These are phyloP conservation scores for Chlamydomonas urium DNA, from an alignment of 139 green algal species.

Conservation along the genomic window DNA sequence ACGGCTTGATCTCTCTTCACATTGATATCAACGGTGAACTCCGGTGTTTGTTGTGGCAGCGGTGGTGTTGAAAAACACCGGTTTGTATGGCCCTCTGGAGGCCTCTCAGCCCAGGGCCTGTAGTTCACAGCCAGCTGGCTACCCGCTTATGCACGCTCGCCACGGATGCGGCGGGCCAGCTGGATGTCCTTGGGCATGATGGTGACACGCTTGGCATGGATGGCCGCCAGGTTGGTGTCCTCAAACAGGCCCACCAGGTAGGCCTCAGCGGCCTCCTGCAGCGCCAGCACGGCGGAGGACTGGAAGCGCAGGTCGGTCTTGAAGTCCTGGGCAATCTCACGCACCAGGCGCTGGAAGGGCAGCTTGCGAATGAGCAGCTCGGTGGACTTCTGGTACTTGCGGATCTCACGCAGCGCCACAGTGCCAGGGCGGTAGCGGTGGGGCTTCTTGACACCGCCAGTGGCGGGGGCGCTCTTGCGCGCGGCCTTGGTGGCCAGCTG, in stretches of 20 bases:
- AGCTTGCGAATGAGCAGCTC: conserved; percentile 82
- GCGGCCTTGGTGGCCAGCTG: conserved; percentile 89
- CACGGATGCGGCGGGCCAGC: conserved; percentile 49
- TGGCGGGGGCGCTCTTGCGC: conserved; percentile 86
- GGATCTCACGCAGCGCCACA: conserved; percentile 88
- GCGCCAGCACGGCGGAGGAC: conserved; percentile 81
- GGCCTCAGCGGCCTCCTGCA: conserved; percentile 96
- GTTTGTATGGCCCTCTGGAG: background rate
- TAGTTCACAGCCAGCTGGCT: background rate
- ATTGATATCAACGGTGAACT: no score
- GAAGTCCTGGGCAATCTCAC: conserved; percentile 96
- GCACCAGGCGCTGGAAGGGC: conserved; percentile 38
- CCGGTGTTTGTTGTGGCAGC: no score
- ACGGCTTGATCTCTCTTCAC: no score
- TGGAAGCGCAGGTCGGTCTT: conserved; percentile 95
- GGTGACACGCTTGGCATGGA: conserved; percentile 89
- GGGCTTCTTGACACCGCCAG: conserved; percentile 88
- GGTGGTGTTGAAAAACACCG: conserved; percentile 15
- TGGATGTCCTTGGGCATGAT: conserved; percentile 64
- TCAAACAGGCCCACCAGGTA: conserved; percentile 97
- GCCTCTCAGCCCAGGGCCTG: background rate
- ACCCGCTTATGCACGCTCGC: conserved; percentile 12
- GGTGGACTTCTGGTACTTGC: conserved; percentile 94
- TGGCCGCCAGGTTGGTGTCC: conserved; percentile 95
- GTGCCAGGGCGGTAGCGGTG: conserved; percentile 87